Base-by-base conservation (phyloP, 768 basidiomycete genomes). In the Termitomyces sp. region DNA sequence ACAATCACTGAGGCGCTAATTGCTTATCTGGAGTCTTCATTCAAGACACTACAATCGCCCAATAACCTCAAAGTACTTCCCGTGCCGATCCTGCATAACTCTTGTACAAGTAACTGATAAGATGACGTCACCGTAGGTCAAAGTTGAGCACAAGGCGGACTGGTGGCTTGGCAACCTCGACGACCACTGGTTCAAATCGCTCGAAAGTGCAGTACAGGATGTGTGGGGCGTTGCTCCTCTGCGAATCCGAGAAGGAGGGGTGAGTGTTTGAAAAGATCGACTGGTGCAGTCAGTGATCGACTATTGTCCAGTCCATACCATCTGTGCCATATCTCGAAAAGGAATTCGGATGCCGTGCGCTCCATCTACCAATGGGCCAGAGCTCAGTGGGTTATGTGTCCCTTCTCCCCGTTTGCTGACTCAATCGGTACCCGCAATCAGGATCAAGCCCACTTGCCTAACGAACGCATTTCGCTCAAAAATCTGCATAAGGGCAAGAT, bases 151-250 rank as follows among this genome's bases (percentile, higher is more conserved):
- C 58, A 87, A 82, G 2, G 94, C 94, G 0, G 88, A 94, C 65
- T 98, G 95, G 95, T 99, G 96, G 96, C 79, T 99, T 2, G 94
- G 95, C 0, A 85, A 89, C 55, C 80, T 96, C 41, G 83, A 92
- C 54, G 87, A 88, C 58, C 81, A 81, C 4, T 97, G 91, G 85
- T 96, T 95, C 76, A 82, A 85, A 61, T 86, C 90, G 0, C 78
- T 99, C 51, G 92, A 96, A 68, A 74, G 77, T 39, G 89, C 93
- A 22, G 85, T 99, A 0, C 76, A 80, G 50, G 86, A 90, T 46
- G 92, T 95, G 65, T 99, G 96, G 96, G 86, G 86, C 5, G 75
- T 86, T 44, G 80, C 86, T 58, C 96, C 96, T 4, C 70, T 97
- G 60, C 83, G 90, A 26, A 95, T 97, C 51, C 82, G 95, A 42